phyloP scores from a whole-genome alignment of 371 early-diverging fungal genomes.

The Mucor saturninus region DNA sequence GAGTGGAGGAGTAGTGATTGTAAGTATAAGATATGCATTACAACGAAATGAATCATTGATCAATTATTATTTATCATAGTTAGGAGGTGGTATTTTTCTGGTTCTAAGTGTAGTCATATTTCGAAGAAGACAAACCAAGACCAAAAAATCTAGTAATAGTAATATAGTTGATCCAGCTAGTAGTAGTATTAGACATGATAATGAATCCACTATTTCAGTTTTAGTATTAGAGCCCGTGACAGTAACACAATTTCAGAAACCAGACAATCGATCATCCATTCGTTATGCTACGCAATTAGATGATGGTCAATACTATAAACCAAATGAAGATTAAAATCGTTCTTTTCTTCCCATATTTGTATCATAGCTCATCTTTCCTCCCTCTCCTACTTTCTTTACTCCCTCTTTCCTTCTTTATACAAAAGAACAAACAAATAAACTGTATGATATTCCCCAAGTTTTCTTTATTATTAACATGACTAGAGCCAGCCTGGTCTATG shows the following conservation, averaged over 20 bases:
- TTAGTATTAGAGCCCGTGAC: constrained; percentile 4
- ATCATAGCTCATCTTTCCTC: not conserved
- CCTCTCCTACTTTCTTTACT: not conserved
- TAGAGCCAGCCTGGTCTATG: constrained; percentile 63
- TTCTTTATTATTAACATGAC: not conserved
- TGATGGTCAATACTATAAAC: constrained; percentile 27
- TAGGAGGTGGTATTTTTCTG: constrained; percentile 34
- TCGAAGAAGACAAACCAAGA: constrained; percentile 20
- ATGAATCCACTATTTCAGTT: constrained; percentile 13
- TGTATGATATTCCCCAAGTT: constrained; percentile 1
- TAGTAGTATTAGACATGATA: constrained; percentile 2
- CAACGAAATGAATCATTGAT: not conserved
- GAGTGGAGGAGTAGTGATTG: constrained; percentile 42
- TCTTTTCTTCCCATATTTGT: not conserved
- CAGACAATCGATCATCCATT: constrained; percentile 33
- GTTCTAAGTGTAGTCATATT: constrained; percentile 26
- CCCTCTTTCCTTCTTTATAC: not conserved
- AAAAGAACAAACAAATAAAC: not conserved
- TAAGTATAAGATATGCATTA: constrained; percentile 14
- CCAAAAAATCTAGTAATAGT: constrained; percentile 8
- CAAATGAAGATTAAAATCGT: constrained; percentile 11
- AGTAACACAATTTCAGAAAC: constrained; percentile 17
- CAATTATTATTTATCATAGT: constrained; percentile 19
- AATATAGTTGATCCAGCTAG: constrained; percentile 10
- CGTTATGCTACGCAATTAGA: constrained; percentile 26